Evolutionary conservation across 305 asterid species (phyloP), one percentile per base, ranked within the genome.

Genomic region (Plantago rigida): DNA sequence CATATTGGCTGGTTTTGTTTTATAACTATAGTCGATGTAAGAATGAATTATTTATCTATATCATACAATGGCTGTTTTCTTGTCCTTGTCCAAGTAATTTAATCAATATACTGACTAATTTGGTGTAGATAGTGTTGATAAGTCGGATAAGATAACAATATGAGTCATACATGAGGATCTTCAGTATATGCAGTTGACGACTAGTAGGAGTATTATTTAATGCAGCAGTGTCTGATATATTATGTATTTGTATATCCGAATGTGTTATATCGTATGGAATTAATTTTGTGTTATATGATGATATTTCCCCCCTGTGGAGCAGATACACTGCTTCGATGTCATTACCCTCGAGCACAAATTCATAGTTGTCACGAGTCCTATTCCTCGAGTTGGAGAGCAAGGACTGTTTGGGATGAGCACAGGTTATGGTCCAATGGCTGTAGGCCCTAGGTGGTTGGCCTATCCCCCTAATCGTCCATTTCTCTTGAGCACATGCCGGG

Each of bases 381-480:
- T 87, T 60, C 88, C 95, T 60, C 95, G 81, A 65, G 79, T 76
- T 65, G 95, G 95, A 62, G 90, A 83, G 65, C 96, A 81, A 74
- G 96, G 97, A 65, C 67, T 79, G 26, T 72, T 75, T 56, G 94
- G 79, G 26, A 78, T 85, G 63, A 84, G 85, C 75, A 80, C 89
- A 39, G 94, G 96, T 13, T 87, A 87, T 63, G 99, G 99, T 66
- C 99, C 97, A 52, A 79, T 93, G 94, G 90, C 96, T 66, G 83
- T 89, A 68, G 99, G 99, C 41, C 82, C 96, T 44, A 82, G 99
- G 78, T 93, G 99, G 99, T 69, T 93, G 86, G 97, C 99, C 10
- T 89, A 89, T 75, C 78, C 96, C 67, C 87, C 97, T 58, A 87
- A 82, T 67, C 86, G 83, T 55, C 93, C 95, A 6, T 69, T 87